phyloP scores from a whole-genome alignment of 768 basidiomycete genomes.

The Neoboletus subvelutipes region DNA sequence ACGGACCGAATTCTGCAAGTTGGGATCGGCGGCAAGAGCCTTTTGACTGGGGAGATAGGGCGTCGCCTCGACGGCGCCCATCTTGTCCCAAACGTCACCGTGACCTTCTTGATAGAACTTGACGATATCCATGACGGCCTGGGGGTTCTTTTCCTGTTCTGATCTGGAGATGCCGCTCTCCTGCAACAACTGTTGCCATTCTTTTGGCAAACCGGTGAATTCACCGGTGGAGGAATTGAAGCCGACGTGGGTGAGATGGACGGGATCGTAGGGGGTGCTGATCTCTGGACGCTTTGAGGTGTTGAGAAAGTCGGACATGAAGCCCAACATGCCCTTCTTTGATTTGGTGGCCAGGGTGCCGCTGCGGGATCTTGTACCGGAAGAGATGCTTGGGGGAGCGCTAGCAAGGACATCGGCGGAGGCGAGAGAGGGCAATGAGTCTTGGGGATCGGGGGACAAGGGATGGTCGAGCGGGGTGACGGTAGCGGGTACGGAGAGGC shows the following conservation, averaged over 20 bases:
- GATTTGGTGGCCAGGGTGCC: constrained; percentile 42
- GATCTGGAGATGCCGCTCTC: constrained; percentile 92
- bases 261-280: constrained; percentile 97
- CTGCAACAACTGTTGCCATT: constrained; percentile 97
- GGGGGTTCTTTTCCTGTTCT: constrained; percentile 97
- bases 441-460: constrained; percentile 22
- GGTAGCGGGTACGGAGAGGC: constrained; percentile 49
- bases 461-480: constrained; percentile 25
- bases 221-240: constrained; percentile 99
- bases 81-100: constrained; percentile 83
- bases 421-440: constrained; percentile 23
- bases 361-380: constrained; percentile 42
- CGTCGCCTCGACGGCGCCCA: constrained; percentile 53
- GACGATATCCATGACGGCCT: constrained; percentile 98
- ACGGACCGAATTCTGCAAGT: constrained; percentile 58
- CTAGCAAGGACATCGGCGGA: constrained; percentile 11
- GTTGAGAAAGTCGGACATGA: constrained; percentile 75
- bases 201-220: constrained; percentile 96
- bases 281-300: constrained; percentile 82
- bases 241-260: constrained; percentile 98
- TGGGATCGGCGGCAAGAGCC: constrained; percentile 41
- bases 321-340: constrained; percentile 62
- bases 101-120: constrained; percentile 95
- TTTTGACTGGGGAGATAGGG: constrained; percentile 28
- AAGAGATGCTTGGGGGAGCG: constrained; percentile 3